A percentile compares a stretch with the other conserved stretches of the same genome.
These are phyloP conservation scores for Colletotrichum camelliae DNA, from an alignment of 2,329 filamentous ascomycete species.

Conservation along the genomic window DNA sequence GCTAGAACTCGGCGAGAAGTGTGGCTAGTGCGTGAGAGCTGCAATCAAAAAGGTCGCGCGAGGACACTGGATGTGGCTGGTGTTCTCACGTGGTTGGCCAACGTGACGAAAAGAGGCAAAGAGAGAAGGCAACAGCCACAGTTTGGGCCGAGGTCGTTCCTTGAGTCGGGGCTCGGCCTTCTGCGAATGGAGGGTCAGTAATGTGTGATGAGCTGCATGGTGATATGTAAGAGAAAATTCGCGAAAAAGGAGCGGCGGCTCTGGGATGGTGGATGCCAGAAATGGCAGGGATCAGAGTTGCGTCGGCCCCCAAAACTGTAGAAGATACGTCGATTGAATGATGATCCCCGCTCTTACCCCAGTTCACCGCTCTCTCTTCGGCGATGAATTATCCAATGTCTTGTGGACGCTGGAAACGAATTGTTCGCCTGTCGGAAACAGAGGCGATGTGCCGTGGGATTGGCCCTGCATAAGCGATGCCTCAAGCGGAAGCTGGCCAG, in stretches of 20 bases:
- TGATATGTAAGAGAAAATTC: background rate
- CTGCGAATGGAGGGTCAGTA: background rate
- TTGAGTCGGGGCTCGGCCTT: background rate
- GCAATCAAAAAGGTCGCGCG: background rate
- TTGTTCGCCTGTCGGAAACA: background rate
- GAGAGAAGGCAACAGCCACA: slow-evolving; percentile 6
- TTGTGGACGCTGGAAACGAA: background rate
- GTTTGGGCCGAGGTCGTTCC: background rate
- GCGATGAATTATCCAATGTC: background rate
- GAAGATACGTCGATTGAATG: background rate
- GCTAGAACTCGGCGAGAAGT: background rate
- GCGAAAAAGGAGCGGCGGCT: background rate
- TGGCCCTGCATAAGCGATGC: background rate
- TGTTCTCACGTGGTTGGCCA: background rate
- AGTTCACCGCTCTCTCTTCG: slow-evolving; percentile 7
- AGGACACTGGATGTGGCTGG: slow-evolving; percentile 4
- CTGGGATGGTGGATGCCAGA: background rate
- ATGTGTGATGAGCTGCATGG: background rate
- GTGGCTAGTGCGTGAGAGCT: slow-evolving; percentile 5
- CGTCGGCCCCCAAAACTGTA: background rate
- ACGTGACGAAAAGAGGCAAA: background rate
- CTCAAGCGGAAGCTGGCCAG: background rate
- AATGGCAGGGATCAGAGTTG: background rate
- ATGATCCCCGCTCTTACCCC: background rate
- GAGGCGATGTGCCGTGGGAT: background rate